Evolutionary conservation across 768 basidiomycete species (phyloP).

Genomic region (Sporobolomyces roseus): DNA sequence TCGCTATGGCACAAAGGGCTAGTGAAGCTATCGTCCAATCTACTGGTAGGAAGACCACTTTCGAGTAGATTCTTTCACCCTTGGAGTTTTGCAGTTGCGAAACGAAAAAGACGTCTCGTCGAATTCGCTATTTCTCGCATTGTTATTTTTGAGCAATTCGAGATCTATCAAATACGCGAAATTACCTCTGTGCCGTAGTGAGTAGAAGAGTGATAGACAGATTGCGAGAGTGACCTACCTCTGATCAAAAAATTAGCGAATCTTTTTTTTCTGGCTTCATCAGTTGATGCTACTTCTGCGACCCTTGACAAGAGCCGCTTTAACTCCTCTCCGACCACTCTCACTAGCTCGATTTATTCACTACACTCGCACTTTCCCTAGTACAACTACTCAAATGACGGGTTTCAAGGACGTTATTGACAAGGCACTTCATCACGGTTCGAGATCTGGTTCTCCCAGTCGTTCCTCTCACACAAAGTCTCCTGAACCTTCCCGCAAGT

Average conservation of each 20-base stretch:
- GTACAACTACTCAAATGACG: slow-evolving; percentile 7
- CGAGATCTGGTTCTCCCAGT: slow-evolving; percentile 10
- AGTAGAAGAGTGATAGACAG: too few species aligned
- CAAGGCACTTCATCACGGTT: slow-evolving; percentile 21
- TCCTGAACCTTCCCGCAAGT: slow-evolving; percentile 1
- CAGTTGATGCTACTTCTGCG: slow-evolving; percentile 15
- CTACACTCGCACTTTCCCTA: background rate
- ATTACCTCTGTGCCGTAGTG: too few species aligned
- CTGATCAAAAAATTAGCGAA: background rate
- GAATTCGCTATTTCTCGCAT: background rate
- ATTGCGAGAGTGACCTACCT: too few species aligned
- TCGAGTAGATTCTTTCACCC: slow-evolving; percentile 46
- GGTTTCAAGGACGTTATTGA: slow-evolving; percentile 26
- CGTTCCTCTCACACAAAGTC: background rate
- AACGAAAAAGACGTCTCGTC: too few species aligned
- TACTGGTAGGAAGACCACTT: slow-evolving; percentile 51
- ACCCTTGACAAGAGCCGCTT: background rate
- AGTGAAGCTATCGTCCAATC: slow-evolving; percentile 51
- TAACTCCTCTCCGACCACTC: background rate
- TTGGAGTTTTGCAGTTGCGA: background rate
- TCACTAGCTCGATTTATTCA: background rate
- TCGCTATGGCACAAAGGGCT: slow-evolving; percentile 52
- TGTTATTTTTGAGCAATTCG: too few species aligned
- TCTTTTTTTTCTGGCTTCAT: background rate
- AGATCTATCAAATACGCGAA: too few species aligned